These are phyloP conservation scores for Rubroshorea leprosula DNA, from an alignment of 345 rosid species.

Conservation along the genomic window DNA sequence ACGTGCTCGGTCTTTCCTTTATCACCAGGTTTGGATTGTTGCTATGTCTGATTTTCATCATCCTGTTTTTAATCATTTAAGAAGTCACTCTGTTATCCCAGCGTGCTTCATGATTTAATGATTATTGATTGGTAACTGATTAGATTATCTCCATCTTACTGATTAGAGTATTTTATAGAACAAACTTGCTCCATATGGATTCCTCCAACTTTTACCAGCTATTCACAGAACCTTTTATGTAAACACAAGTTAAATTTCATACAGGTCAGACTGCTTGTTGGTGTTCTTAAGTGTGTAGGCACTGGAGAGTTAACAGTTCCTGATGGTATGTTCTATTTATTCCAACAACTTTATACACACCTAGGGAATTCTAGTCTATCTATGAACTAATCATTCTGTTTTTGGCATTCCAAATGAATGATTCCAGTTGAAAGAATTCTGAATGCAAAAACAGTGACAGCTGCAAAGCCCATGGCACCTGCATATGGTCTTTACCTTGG, in stretches of 20 bases:
- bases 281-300: constrained; percentile 78
- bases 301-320: constrained; percentile 56
- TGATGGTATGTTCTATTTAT: constrained; percentile 49
- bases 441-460: constrained; percentile 59
- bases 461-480: constrained; percentile 86
- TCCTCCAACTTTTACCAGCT: no score
- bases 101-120: not conserved
- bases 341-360: not conserved
- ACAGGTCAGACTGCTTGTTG: constrained; percentile 90
- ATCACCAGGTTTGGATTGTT: constrained; percentile 64
- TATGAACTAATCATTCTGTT: not conserved
- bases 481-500: constrained; percentile 2
- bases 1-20: constrained; percentile 74
- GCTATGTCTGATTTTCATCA: not conserved
- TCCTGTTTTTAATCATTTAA: not conserved
- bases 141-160: not conserved
- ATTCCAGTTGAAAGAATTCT: constrained; percentile 35
- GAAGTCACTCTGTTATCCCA: not conserved
- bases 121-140: not conserved
- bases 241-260: constrained; percentile 6
- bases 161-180: not conserved
- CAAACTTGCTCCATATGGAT: not conserved
- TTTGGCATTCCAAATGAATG: constrained; percentile 4
- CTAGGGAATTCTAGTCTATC: not conserved
- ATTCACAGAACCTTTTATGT: no score